These are phyloP conservation scores for Candida saitoana DNA, from an alignment of 805 yeast genomes.

Conservation along the genomic window DNA sequence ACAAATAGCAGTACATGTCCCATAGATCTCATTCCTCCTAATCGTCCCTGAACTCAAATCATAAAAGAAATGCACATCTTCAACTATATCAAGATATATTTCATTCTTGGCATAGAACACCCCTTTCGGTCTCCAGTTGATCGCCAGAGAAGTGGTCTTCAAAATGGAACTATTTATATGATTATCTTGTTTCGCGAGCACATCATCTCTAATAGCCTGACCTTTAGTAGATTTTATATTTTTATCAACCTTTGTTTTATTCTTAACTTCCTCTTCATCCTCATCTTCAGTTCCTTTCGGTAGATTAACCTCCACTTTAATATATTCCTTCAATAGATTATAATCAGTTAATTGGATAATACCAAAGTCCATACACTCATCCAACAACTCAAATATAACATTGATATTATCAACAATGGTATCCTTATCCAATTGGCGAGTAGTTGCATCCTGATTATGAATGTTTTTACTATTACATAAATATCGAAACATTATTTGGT, in stretches of 20 bases:
- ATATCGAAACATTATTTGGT: constrained; percentile 26
- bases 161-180: constrained; percentile 65
- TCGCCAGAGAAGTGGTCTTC: constrained; percentile 64
- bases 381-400: constrained; percentile 75
- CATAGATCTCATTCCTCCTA: constrained; percentile 30
- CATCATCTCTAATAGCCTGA: constrained; percentile 32
- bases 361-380: constrained; percentile 88
- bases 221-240: constrained; percentile 36
- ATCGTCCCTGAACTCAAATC: constrained; percentile 27
- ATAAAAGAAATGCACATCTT: constrained; percentile 32
- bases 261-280: constrained; percentile 10
- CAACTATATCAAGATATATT: constrained; percentile 40
- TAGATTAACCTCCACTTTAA: constrained; percentile 48
- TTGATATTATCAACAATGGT: constrained; percentile 68
- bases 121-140: constrained; percentile 45
- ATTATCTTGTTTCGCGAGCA: constrained; percentile 18
- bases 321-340: constrained; percentile 72
- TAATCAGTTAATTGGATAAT: constrained; percentile 81
- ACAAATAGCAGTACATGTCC: constrained; percentile 32
- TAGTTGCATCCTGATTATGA: not conserved
- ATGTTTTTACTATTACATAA: constrained; percentile 10
- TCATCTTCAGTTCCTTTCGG: constrained; percentile 13
- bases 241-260: constrained; percentile 10
- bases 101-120: constrained; percentile 43
- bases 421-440: constrained; percentile 48